Conservation (phyloP, 2,329 filamentous ascomycete genomes). For the Drechslera avenae region DNA sequence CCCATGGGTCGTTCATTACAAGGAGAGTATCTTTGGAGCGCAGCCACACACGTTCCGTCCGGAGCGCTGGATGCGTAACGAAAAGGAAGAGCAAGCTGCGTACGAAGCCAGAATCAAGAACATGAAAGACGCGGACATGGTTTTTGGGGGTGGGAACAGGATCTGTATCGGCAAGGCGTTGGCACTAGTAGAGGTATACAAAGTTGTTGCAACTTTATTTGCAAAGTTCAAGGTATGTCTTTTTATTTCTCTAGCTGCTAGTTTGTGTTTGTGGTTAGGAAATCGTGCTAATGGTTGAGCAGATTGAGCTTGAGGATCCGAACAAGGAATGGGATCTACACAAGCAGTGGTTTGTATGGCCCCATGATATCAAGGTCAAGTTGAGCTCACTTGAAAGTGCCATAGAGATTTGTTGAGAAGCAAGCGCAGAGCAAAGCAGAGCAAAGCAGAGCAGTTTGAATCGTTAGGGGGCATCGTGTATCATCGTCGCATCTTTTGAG, state of each 20-base stretch:
- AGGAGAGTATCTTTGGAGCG: slow-evolving; percentile 28
- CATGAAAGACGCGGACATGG: slow-evolving; percentile 45
- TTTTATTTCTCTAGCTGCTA: slow-evolving; percentile 38
- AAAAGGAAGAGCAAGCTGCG: slow-evolving; percentile 16
- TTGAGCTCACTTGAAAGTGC: slow-evolving; percentile 20
- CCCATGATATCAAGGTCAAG: slow-evolving; percentile 40
- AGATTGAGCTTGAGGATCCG: slow-evolving; percentile 47
- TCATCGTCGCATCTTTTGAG: too few species aligned
- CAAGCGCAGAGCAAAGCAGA: too few species aligned
- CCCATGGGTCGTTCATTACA: slow-evolving; percentile 35
- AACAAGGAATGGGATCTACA: slow-evolving; percentile 48
- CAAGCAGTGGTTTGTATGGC: slow-evolving; percentile 51
- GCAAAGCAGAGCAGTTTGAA: too few species aligned
- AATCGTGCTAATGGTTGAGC: slow-evolving; percentile 2
- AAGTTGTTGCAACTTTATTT: slow-evolving; percentile 54
- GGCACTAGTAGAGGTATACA: slow-evolving; percentile 46
- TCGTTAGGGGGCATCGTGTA: too few species aligned
- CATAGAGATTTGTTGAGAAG: background rate
- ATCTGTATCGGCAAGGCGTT: slow-evolving; percentile 38
- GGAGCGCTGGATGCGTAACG: slow-evolving; percentile 42
- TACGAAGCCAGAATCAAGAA: slow-evolving; percentile 27
- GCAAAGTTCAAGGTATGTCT: slow-evolving; percentile 50
- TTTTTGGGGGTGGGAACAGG: slow-evolving; percentile 39
- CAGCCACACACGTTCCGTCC: slow-evolving; percentile 28
- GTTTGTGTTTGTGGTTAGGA: background rate